Evolutionary conservation across 148 eudicot genomes (phyloP), one percentile per base, ranked within the genome.

Genomic region (Camellia granthamiana): DNA sequence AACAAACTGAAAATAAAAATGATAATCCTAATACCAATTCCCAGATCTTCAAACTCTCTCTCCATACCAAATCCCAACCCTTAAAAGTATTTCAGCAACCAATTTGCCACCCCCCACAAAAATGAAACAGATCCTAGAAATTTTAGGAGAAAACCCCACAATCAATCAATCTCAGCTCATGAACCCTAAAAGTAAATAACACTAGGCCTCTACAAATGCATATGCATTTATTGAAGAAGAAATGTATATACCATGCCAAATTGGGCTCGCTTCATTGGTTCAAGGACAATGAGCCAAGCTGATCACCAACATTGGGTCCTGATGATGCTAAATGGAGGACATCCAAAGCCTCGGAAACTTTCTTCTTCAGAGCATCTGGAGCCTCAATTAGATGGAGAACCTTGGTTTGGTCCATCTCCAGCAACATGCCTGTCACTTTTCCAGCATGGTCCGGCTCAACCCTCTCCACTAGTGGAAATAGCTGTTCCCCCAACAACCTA

Each of bases 361-460:
- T 89, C 79, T 83, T 76, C 83, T 83, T 89, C 76, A 87, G 79
- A 41, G 88, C 86, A 51, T 89, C 89, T 2, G 91, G 89, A 5
- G 89, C 77, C 72, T 89, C 91, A 8, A 89, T 85, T 13, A 89
- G 83, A 79, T 87, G 91, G 7, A 89, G 85, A 16, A 89, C 86
- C 83, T 89, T 88, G 0, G 89, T 82, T 30, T 85, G 89, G 58
- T 89, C 91, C 91, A 30, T 30, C 30, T 30, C 30, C 30, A 30
- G 30, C 30, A 30, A 30, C 1, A 30, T 30, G 30, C 30, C 30
- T 30, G 30, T 30, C 30, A 30, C 30, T 30, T 30, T 30, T 30
- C 30, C 30, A 30, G 30, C 30, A 89, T 89, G 30, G 4, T 85
- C 84, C 5, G 2, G 88, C 78, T 84, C 91, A 5, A 85, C 54